Conservation (phyloP, 2,329 filamentous ascomycete genomes). For the Teratosphaeriaceae sp. region DNA sequence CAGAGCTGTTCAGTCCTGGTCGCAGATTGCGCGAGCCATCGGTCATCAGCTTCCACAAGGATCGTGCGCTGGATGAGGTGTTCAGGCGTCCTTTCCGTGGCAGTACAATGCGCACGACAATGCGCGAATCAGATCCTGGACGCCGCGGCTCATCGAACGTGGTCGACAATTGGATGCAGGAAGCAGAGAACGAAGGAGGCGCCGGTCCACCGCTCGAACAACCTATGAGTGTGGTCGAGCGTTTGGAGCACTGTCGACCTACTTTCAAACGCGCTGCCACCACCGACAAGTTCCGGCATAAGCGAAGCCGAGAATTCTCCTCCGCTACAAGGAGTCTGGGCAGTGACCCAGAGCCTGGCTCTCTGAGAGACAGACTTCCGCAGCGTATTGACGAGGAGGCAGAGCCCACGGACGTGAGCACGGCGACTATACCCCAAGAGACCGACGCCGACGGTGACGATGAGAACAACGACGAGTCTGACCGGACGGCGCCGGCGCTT, state of each 20-base stretch:
- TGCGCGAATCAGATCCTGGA: conserved; percentile 39
- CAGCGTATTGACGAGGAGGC: conserved; percentile 41
- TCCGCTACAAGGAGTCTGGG: conserved; percentile 47
- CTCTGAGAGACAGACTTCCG: conserved; percentile 32
- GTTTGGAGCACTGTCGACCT: conserved; percentile 48
- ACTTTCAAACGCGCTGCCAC: conserved; percentile 47
- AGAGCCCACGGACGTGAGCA: conserved; percentile 30
- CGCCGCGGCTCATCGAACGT: conserved; percentile 70
- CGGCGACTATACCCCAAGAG: conserved; percentile 47
- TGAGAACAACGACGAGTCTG: conserved; percentile 70
- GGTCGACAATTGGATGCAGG: conserved; percentile 86
- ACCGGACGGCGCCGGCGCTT: conserved; percentile 32
- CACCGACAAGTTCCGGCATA: conserved; percentile 22
- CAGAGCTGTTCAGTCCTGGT: conserved; percentile 64
- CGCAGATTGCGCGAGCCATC: conserved; percentile 64
- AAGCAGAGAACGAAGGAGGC: conserved; percentile 49
- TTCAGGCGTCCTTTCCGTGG: conserved; percentile 65
- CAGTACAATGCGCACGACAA: conserved; percentile 52
- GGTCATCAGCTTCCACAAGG: conserved; percentile 81
- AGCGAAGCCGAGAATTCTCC: conserved; percentile 41
- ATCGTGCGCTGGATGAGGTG: conserved; percentile 83
- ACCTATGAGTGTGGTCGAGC: conserved; percentile 51
- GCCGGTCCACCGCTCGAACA: conserved; percentile 55
- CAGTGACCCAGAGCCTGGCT: conserved; percentile 48
- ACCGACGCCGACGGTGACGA: conserved; percentile 86